These are phyloP conservation scores for Aspergillus incahuasiensis DNA, from an alignment of 495 filamentous ascomycete species.

Conservation along the genomic window DNA sequence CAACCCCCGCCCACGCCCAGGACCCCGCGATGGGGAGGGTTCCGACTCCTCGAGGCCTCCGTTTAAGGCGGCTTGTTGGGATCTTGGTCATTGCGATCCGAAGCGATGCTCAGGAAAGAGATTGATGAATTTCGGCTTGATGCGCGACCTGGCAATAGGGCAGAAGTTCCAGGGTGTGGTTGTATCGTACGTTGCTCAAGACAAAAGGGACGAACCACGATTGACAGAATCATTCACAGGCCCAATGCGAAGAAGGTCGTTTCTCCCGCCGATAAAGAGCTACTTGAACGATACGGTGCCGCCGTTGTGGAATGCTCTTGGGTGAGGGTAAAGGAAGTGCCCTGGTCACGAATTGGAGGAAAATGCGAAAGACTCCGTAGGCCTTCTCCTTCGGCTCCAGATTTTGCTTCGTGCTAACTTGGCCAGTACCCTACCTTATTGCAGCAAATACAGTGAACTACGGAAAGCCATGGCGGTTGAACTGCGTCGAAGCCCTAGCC, in stretches of 20 bases:
- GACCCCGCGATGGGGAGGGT: slow-evolving; percentile 41
- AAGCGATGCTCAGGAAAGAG: slow-evolving; percentile 95
- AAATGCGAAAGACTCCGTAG: slow-evolving; percentile 78
- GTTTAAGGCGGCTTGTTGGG: slow-evolving; percentile 96
- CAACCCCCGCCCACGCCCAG: slow-evolving; percentile 45
- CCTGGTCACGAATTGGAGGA: slow-evolving; percentile 88
- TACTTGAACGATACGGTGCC: slow-evolving; percentile 83
- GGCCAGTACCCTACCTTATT: slow-evolving; percentile 79
- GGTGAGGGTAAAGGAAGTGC: slow-evolving; percentile 87
- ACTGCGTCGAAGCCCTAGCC: slow-evolving; percentile 92
- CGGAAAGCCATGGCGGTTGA: slow-evolving; percentile 87
- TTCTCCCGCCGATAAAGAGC: slow-evolving; percentile 71
- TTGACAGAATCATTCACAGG: slow-evolving; percentile 27
- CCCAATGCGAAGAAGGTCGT: slow-evolving; percentile 85
- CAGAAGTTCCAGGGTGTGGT: slow-evolving; percentile 88
- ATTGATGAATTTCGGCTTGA: slow-evolving; percentile 83
- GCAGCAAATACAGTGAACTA: slow-evolving; percentile 98
- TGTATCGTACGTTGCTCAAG: slow-evolving; percentile 57
- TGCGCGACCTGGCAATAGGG: slow-evolving; percentile 88
- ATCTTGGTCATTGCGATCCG: slow-evolving; percentile 93
- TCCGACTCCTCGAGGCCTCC: slow-evolving; percentile 46
- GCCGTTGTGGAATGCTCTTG: slow-evolving; percentile 97
- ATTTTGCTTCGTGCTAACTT: background rate
- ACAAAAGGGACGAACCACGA: background rate
- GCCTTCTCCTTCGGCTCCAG: slow-evolving; percentile 11